Percentiles rank a stretch among this genome's conserved stretches.
Conservation (phyloP, 768 basidiomycete genomes). For the Xerocomellus chrysenteron region DNA sequence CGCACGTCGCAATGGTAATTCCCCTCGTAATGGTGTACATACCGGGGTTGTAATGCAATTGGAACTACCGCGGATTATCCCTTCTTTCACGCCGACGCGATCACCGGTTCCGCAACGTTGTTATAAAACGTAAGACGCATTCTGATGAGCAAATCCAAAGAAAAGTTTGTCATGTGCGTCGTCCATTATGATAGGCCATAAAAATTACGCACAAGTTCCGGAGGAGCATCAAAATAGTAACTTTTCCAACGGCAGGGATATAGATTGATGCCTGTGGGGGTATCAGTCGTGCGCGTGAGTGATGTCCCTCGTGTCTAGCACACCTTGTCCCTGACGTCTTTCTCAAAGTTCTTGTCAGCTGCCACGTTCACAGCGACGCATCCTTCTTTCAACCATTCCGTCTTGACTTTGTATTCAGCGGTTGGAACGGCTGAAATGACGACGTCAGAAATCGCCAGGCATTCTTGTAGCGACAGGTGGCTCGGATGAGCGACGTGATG, state of each 20-base stretch:
- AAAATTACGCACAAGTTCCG: conserved; percentile 75
- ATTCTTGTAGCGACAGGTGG: conserved; percentile 69
- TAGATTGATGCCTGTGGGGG: conserved; percentile 75
- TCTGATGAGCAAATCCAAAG: conserved; percentile 11
- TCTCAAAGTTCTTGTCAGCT: conserved; percentile 95
- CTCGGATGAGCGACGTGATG: conserved; percentile 78
- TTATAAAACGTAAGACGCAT: conserved; percentile 32
- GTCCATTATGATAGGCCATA: neutral
- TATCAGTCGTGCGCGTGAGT: conserved; percentile 8
- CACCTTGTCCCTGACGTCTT: conserved; percentile 89
- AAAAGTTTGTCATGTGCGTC: conserved; percentile 2
- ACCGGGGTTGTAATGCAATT: conserved; percentile 28
- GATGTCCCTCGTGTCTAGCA: conserved; percentile 16
- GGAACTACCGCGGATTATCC: conserved; percentile 12
- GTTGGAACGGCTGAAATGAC: conserved; percentile 93
- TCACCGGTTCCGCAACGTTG: conserved; percentile 1
- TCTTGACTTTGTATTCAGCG: conserved; percentile 83
- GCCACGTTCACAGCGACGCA: conserved; percentile 93
- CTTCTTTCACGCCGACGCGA: conserved; percentile 10
- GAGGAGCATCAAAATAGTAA: conserved; percentile 96
- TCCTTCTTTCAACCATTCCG: conserved; percentile 87
- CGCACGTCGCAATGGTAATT: conserved; percentile 27
- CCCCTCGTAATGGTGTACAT: conserved; percentile 35
- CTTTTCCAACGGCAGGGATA: conserved; percentile 95
- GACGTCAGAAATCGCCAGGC: conserved; percentile 84